Evolutionary conservation across 768 basidiomycete species (phyloP), one percentile per base, ranked within the genome.

Genomic region (Hygrophoropsis aurantiaca): DNA sequence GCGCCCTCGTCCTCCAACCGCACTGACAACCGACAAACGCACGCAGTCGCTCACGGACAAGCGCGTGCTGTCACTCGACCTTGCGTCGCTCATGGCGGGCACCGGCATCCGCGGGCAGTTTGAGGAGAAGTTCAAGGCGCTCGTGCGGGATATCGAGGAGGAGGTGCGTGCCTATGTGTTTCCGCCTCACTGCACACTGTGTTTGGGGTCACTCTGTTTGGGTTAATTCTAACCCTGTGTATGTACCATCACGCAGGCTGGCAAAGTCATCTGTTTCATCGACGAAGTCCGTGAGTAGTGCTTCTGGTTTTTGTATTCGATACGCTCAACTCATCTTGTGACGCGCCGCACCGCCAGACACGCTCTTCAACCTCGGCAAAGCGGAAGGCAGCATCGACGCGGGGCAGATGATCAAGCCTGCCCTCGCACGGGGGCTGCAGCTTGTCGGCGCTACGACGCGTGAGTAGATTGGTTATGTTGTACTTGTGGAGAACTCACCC

Each of bases 221-320:
- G 48, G 52, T 60, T 11, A 27, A 33, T 37, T 34, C 35, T 50
- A 21, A 15, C 40, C 47, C 42, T 53, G 46, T 42, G 53, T 47
- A 37, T 15, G 20, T 44, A 19, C 19, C 40, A 6, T 11, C 32
- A 26, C 51, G n/a, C 41, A 82, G 81, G 75, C 78, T 3, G n/a
- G n/a, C n/a, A n/a, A n/a, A n/a, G n/a, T n/a, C n/a, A 94, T 94
- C 30, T 92, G 89, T 59, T 95, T 95, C 68, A 94, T 95, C 44
- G 93, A 94, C 56, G 92, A 95, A 81, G 84, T 95, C 43, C 93
- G 87, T 90, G 57, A 69, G 88, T 83, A 47, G 33, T 26, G 0
- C 44, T 11, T 16, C 5, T 41, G 15, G 30, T 42, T n/a, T n/a
- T n/a, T n/a, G n/a, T n/a, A n/a, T 49, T 15, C 19, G 2, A 30